These are phyloP conservation scores for Salix viminalis DNA, from an alignment of 345 rosid genomes.

Conservation along the genomic window DNA sequence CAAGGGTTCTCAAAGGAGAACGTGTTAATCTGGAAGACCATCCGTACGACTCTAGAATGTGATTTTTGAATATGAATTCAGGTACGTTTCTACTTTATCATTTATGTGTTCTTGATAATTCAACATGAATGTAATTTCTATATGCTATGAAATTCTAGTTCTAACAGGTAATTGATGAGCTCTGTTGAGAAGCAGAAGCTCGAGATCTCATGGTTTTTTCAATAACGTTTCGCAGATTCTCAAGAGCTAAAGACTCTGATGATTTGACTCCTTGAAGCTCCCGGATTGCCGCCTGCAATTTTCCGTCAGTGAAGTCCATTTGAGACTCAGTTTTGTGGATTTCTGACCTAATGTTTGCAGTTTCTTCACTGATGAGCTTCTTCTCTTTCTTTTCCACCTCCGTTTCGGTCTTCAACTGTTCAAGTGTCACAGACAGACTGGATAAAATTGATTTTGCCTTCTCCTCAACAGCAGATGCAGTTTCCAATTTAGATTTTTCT, in stretches of 20 bases:
- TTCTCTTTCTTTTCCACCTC: slow-evolving; percentile 62
- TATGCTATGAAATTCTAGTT: too few relatives aligned
- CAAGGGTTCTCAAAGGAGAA: too few relatives aligned
- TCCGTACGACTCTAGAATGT: too few relatives aligned
- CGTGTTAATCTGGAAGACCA: too few relatives aligned
- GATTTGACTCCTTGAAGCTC: slow-evolving; percentile 60
- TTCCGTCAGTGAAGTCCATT: slow-evolving; percentile 51
- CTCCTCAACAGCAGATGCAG: slow-evolving; percentile 46
- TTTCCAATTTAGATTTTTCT: slow-evolving; percentile 57
- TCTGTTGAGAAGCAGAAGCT: slow-evolving; percentile 39
- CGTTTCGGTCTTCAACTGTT: slow-evolving; percentile 53
- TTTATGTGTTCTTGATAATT: too few relatives aligned
- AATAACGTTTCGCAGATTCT: slow-evolving; percentile 44
- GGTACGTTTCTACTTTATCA: too few relatives aligned
- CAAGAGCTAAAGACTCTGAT: slow-evolving; percentile 44
- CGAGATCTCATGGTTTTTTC: slow-evolving; percentile 45
- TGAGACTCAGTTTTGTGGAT: slow-evolving; percentile 45
- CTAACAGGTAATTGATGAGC: slow-evolving; percentile 11
- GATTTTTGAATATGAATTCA: too few relatives aligned
- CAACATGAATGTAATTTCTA: too few relatives aligned
- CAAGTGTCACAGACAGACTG: slow-evolving; percentile 49
- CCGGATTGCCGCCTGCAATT: slow-evolving; percentile 42
- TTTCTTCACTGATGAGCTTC: slow-evolving; percentile 42
- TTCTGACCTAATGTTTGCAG: slow-evolving; percentile 39
- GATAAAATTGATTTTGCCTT: slow-evolving; percentile 45